Conservation (phyloP, 768 basidiomycete species). For the Pisolithus marmoratus region DNA sequence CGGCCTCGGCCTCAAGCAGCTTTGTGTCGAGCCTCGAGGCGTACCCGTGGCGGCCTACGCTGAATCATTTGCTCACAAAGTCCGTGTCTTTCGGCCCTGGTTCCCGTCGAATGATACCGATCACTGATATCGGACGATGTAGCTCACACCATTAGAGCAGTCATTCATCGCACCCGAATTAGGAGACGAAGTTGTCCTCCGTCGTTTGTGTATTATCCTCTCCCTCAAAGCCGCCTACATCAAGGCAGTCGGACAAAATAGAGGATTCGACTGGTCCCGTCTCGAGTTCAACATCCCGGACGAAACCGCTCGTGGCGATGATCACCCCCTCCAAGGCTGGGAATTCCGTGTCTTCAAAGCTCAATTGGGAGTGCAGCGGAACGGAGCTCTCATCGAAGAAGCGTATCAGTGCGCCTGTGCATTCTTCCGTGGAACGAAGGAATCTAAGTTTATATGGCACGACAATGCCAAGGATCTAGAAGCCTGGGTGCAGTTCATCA, state of each 20-base stretch:
- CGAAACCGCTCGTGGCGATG: constrained; percentile 59
- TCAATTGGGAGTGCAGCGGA: constrained; percentile 61
- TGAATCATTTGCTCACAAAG: constrained; percentile 73
- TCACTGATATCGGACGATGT: constrained; percentile 1
- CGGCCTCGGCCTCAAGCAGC: constrained; percentile 71
- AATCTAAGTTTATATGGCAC: constrained; percentile 69
- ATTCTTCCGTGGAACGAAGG: constrained; percentile 63
- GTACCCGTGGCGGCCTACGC: constrained; percentile 57
- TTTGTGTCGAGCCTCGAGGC: constrained; percentile 56
- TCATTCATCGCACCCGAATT: constrained; percentile 45
- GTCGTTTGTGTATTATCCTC: constrained; percentile 71
- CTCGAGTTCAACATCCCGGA: constrained; percentile 76
- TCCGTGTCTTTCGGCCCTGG: constrained; percentile 27
- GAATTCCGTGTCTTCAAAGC: constrained; percentile 80
- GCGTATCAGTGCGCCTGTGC: constrained; percentile 73
- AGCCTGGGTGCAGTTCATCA: constrained; percentile 81
- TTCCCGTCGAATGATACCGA: neutral
- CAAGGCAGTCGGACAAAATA: constrained; percentile 75
- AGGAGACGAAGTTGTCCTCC: constrained; percentile 60
- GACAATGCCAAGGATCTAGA: constrained; percentile 61
- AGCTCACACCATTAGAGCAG: constrained; percentile 50
- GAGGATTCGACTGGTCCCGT: constrained; percentile 76
- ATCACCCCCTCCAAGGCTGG: constrained; percentile 69
- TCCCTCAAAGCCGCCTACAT: constrained; percentile 79
- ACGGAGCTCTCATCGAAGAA: constrained; percentile 50